Evolutionary conservation across 768 basidiomycete genomes (phyloP), one percentile per base, ranked within the genome.

Genomic region (Ramaria rubella): DNA sequence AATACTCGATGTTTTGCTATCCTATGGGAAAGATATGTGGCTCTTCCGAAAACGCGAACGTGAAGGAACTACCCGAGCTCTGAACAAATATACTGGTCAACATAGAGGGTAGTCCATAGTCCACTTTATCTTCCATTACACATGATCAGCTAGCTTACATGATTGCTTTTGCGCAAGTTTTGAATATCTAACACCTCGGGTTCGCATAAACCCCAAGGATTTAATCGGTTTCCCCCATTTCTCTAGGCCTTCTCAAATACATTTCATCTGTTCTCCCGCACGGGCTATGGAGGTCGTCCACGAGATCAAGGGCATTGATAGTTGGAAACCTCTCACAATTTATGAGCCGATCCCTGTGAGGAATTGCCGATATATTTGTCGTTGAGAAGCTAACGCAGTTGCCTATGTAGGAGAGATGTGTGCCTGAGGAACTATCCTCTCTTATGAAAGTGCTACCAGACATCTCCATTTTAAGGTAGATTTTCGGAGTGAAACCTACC

Each of bases 261-360:
- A 96, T 68, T 92, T 92, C 63, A 83, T 93, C 21, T 94, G 91
- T 65, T 90, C 90, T 3, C 91, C 93, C 0, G 66, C 73, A 1
- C 79, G 93, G 42, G 89, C 90, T 4, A 67, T 73, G 14, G 72
- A 72, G 4, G 86, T 94, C 57, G 72, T 89, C 59, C 75, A 78
- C 33, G 85, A 94, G 67, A 76, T 87, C 12, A 65, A 72, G 3
- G 65, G 73, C 49, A 68, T 80, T 11, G 65, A 72, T 3, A 75
- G 65, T 9, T 92, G 91, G 89, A 63, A 70, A 7, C 87, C 92
- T 4, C 72, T 72, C 44, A 77, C 81, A 1, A 81, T 94, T 42
- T 95, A 85, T 62, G 92, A 94, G 70, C 93, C 93, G 1, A 87
- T 93, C 60, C 91, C 90, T 57, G 90, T 91, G 49, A 56, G 82